A percentile compares a stretch with the other conserved stretches of the same genome.
Conservation (phyloP, 805 yeast genomes). For the Ogataea corticis region DNA sequence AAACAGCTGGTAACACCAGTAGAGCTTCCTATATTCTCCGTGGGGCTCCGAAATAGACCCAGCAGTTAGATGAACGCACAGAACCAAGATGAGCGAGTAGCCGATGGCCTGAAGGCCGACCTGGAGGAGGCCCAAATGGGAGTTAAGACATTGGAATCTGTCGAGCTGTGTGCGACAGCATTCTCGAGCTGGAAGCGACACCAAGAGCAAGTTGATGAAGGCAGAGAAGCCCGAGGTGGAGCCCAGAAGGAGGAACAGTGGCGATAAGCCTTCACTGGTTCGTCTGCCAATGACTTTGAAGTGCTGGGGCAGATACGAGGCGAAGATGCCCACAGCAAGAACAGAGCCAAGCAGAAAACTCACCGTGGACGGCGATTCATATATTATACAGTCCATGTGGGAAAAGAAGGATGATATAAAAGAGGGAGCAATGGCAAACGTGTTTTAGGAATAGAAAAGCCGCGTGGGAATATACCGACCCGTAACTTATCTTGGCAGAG, state of each 20-base stretch:
- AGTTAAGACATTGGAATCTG: constrained; percentile 60
- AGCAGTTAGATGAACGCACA: constrained; percentile 51
- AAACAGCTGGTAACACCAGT: constrained; percentile 42
- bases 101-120: constrained; percentile 63
- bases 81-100: constrained; percentile 55
- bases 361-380: constrained; percentile 48
- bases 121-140: constrained; percentile 66
- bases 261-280: constrained; percentile 78
- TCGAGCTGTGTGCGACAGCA: constrained; percentile 54
- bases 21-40: constrained; percentile 43
- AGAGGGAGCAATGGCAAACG: background rate
- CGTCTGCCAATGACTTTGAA: constrained; percentile 52
- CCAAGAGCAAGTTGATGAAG: constrained; percentile 61
- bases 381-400: constrained; percentile 38
- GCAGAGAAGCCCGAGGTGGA: constrained; percentile 69
- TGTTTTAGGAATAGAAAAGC: background rate
- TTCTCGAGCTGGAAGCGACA: constrained; percentile 58
- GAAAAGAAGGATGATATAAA: background rate
- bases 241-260: constrained; percentile 69
- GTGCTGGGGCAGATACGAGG: constrained; percentile 79
- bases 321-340: constrained; percentile 65
- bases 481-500: constrained; percentile 12
- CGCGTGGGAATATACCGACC: background rate
- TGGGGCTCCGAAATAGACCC: constrained; percentile 48
- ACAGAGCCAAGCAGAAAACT: constrained; percentile 51